Conservation (phyloP, 2,329 filamentous ascomycete species). For the Verticillium tricorpus region DNA sequence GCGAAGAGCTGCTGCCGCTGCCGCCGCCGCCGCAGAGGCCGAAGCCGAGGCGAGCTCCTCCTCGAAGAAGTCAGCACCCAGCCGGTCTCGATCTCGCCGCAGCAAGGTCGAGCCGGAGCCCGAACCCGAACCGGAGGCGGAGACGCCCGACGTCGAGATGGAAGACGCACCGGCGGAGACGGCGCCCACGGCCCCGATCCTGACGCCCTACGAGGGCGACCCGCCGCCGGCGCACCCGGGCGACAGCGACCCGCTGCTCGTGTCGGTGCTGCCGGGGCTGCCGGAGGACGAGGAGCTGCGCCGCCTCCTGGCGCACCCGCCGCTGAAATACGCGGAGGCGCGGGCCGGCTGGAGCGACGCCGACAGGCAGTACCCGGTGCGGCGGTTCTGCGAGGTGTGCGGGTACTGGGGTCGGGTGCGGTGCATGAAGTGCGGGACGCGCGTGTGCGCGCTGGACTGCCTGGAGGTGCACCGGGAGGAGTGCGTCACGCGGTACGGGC, state of each 20-base stretch:
- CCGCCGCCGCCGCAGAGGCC: constrained; percentile 1
- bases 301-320: constrained; percentile 57
- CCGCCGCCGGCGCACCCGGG: constrained; percentile 36
- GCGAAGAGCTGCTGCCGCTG: constrained; percentile 11
- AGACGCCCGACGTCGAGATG: constrained; percentile 31
- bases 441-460: constrained; percentile 74
- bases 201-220: constrained; percentile 26
- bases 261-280: constrained; percentile 51
- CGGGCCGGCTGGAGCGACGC: constrained; percentile 39
- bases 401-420: constrained; percentile 76
- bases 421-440: constrained; percentile 73
- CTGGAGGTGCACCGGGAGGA: constrained; percentile 68
- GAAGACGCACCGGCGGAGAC: constrained; percentile 29
- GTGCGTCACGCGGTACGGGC: constrained; percentile 61
- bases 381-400: constrained; percentile 73
- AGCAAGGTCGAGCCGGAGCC: constrained; percentile 9
- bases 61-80: not conserved
- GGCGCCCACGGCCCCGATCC: constrained; percentile 18
- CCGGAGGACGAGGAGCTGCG: constrained; percentile 60
- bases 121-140: not conserved
- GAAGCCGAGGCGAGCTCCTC: not conserved
- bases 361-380: constrained; percentile 46
- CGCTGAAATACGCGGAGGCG: constrained; percentile 65
- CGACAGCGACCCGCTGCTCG: constrained; percentile 55
- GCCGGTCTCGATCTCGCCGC: not conserved